These are phyloP conservation scores for Melastoma malabathricum DNA, from an alignment of 345 rosid genomes.

Conservation along the genomic window DNA sequence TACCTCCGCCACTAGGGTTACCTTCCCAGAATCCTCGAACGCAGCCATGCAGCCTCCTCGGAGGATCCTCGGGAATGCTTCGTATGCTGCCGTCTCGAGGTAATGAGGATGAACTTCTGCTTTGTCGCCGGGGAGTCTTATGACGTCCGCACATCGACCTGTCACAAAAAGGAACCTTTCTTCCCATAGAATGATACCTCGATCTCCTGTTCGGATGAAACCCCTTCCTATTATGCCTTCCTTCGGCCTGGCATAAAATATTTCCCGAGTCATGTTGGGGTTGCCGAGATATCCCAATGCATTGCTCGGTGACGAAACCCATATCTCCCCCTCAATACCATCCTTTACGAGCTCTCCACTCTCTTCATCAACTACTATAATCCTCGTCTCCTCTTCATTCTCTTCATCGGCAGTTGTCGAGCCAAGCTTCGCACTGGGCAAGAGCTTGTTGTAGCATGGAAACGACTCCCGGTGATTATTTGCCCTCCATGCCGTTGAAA, in stretches of 20 bases:
- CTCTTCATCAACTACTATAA: slow-evolving; percentile 35
- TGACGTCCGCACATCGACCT: slow-evolving; percentile 35
- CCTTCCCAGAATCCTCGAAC: slow-evolving; percentile 17
- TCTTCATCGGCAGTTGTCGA: slow-evolving; percentile 9
- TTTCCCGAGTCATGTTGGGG: slow-evolving; percentile 31
- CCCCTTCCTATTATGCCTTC: slow-evolving; percentile 10
- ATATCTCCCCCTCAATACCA: slow-evolving; percentile 50
- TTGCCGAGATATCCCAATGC: slow-evolving; percentile 42
- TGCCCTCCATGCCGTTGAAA: slow-evolving; percentile 51
- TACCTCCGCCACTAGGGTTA: slow-evolving; percentile 35
- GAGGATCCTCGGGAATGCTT: slow-evolving; percentile 19
- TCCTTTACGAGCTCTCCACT: slow-evolving; percentile 29
- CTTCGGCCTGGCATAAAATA: slow-evolving; percentile 26
- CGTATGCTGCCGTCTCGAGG: slow-evolving; percentile 32
- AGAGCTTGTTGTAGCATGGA: slow-evolving; percentile 33
- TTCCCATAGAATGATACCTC: slow-evolving; percentile 36
- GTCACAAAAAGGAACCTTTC: slow-evolving; percentile 39
- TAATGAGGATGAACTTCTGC: slow-evolving; percentile 37
- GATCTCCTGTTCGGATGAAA: slow-evolving; percentile 39
- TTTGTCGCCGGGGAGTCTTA: slow-evolving; percentile 13
- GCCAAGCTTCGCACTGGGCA: slow-evolving; percentile 37
- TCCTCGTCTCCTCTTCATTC: slow-evolving; percentile 29
- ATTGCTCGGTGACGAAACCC: slow-evolving; percentile 62
- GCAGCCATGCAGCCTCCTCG: slow-evolving; percentile 47
- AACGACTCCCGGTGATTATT: slow-evolving; percentile 1